Percentiles rank a stretch among this genome's conserved stretches.
These are phyloP conservation scores for Achaetomium macrosporum DNA, from an alignment of 2,329 filamentous ascomycete genomes.

Conservation along the genomic window DNA sequence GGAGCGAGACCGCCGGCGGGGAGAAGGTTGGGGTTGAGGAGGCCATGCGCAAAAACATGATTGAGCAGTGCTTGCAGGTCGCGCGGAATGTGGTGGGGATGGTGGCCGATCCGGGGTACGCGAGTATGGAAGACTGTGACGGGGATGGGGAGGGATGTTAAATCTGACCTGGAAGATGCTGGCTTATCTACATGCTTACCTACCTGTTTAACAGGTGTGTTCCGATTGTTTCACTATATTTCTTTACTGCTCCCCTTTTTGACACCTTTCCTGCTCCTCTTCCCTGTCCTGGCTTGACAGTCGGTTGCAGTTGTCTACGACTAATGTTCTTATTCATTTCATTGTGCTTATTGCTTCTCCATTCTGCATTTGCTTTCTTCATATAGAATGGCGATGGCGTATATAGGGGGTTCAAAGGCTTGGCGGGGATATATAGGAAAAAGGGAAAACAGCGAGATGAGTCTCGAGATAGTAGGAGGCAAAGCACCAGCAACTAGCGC, in stretches of 20 bases:
- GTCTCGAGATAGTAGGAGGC: no score
- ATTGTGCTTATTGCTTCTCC: neutral
- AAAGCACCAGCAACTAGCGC: no score
- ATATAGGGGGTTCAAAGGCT: no score
- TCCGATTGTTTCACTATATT: neutral
- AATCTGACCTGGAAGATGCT: neutral
- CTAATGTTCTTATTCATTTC: neutral
- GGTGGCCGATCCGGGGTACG: slow-evolving; percentile 55
- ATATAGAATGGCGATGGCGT: no score
- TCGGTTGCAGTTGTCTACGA: neutral
- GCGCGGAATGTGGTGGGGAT: slow-evolving; percentile 55
- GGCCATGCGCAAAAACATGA: slow-evolving; percentile 47
- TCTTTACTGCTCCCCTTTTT: neutral
- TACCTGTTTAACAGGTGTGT: neutral
- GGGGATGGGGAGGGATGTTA: neutral
- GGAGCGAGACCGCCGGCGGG: slow-evolving; percentile 39
- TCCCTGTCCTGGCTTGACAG: neutral
- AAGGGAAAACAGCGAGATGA: no score
- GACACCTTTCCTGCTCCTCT: neutral
- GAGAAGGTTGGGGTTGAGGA: slow-evolving; percentile 46
- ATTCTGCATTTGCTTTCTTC: no score
- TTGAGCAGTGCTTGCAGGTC: slow-evolving; percentile 50
- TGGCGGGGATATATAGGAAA: no score
- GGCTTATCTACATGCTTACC: neutral
- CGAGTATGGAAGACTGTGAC: slow-evolving; percentile 43